These are phyloP conservation scores for Talaromyces islandicus DNA, from an alignment of 2,329 filamentous ascomycete species.

Conservation along the genomic window DNA sequence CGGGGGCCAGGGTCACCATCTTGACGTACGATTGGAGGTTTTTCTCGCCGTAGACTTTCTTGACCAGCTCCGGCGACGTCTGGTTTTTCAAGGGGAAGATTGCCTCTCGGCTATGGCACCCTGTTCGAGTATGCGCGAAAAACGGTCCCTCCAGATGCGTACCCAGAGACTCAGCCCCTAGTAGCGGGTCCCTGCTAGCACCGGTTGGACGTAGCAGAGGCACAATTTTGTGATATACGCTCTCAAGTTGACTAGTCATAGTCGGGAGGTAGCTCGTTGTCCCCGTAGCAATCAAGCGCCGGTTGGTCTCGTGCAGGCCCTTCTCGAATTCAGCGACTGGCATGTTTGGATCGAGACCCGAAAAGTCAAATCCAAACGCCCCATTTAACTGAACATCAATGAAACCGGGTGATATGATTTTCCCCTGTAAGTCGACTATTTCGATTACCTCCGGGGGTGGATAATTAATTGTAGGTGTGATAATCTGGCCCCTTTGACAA, in stretches of 20 bases:
- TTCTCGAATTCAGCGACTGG: slow-evolving; percentile 4
- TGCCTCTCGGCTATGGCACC: not conserved
- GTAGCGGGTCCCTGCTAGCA: slow-evolving; percentile 4
- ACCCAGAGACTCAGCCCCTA: slow-evolving; percentile 13
- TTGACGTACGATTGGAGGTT: slow-evolving; percentile 8
- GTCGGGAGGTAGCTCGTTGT: slow-evolving; percentile 15
- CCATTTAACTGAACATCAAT: slow-evolving; percentile 15
- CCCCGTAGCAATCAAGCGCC: slow-evolving; percentile 11
- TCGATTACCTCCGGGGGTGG: not conserved
- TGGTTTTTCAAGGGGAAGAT: not conserved
- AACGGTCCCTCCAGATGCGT: slow-evolving; percentile 15
- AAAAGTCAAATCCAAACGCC: slow-evolving; percentile 15
- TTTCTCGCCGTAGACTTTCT: slow-evolving; percentile 1
- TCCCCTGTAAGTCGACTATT: slow-evolving; percentile 7
- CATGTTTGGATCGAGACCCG: slow-evolving; percentile 28
- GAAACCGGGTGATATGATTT: slow-evolving; percentile 13
- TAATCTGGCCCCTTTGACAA: slow-evolving; percentile 4
- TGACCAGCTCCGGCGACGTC: not conserved
- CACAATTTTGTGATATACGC: slow-evolving; percentile 9
- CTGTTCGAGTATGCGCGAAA: slow-evolving; percentile 11
- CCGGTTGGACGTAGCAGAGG: slow-evolving; percentile 10
- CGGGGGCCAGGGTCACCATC: slow-evolving; percentile 14
- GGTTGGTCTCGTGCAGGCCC: slow-evolving; percentile 9
- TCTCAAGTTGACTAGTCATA: slow-evolving; percentile 13
- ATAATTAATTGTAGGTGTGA: not conserved